Evolutionary conservation across 495 filamentous ascomycete species (phyloP).

Genomic region (Penicillium taxi): DNA sequence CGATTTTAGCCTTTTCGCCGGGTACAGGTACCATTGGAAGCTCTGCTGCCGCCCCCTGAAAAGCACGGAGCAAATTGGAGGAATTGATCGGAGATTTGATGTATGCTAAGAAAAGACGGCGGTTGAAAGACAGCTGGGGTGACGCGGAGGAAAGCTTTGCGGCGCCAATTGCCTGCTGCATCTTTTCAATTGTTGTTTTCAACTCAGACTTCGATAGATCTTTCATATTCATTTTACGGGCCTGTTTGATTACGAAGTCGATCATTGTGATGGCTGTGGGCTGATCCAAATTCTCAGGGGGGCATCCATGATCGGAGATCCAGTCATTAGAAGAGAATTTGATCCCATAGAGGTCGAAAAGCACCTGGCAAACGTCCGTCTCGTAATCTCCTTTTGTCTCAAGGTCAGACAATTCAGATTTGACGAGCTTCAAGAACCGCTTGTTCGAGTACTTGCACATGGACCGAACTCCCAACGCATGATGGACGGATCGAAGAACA

Average conservation of each 20-base stretch:
- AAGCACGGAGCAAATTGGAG: constrained; percentile 64
- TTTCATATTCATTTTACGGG: constrained; percentile 77
- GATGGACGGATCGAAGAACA: constrained; percentile 70
- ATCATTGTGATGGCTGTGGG: constrained; percentile 69
- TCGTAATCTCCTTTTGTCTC: constrained; percentile 61
- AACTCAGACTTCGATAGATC: constrained; percentile 86
- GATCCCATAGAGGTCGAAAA: constrained; percentile 83
- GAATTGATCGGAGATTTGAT: constrained; percentile 76
- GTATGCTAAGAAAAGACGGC: constrained; percentile 64
- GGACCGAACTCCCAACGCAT: constrained; percentile 75
- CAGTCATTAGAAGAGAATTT: constrained; percentile 63
- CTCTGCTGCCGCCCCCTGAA: constrained; percentile 66
- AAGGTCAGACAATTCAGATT: constrained; percentile 63
- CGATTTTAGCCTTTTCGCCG: constrained; percentile 49
- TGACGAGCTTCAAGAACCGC: constrained; percentile 81
- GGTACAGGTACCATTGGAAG: constrained; percentile 46
- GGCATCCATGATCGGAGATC: constrained; percentile 68
- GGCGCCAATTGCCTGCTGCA: constrained; percentile 63
- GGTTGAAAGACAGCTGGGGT: constrained; percentile 63
- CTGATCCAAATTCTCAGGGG: constrained; percentile 65
- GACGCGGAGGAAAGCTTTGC: constrained; percentile 59
- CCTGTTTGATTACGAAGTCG: constrained; percentile 71
- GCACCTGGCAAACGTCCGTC: constrained; percentile 71
- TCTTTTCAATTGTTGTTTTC: constrained; percentile 78
- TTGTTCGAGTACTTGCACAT: constrained; percentile 80